These are phyloP conservation scores for Mycena venus DNA, from an alignment of 768 basidiomycete species.

Conservation along the genomic window DNA sequence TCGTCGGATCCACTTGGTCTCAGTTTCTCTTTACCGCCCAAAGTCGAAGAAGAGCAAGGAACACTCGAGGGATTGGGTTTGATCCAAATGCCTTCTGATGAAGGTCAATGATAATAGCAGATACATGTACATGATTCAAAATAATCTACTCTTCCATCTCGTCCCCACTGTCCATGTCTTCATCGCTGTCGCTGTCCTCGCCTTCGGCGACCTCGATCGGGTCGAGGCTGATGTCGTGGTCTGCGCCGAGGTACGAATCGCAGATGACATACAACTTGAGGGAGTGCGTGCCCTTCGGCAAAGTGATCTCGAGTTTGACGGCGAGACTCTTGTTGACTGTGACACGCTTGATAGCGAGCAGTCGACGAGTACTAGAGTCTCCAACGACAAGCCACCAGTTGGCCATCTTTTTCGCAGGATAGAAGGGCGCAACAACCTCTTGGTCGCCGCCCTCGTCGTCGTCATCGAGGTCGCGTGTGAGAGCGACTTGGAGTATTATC, in stretches of 20 bases:
- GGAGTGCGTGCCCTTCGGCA: conserved; percentile 86
- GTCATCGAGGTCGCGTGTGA: conserved; percentile 87
- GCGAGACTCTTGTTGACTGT: conserved; percentile 89
- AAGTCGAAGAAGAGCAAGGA: background rate
- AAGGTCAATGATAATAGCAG: conserved; percentile 26
- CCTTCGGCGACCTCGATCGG: conserved; percentile 91
- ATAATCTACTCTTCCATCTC: conserved; percentile 66
- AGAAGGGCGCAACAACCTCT: conserved; percentile 92
- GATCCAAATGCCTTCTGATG: background rate
- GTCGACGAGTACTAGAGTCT: conserved; percentile 82
- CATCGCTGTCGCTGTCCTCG: conserved; percentile 88
- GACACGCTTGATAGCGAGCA: conserved; percentile 90
- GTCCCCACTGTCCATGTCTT: conserved; percentile 78
- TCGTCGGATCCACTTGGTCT: background rate
- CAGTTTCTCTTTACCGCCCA: background rate
- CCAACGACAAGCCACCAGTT: conserved; percentile 99
- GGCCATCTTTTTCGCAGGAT: conserved; percentile 89
- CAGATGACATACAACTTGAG: conserved; percentile 94
- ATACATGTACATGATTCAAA: conserved; percentile 24
- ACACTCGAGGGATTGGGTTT: background rate
- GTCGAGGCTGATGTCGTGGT: conserved; percentile 90
- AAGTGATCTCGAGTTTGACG: conserved; percentile 90
- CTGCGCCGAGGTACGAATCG: conserved; percentile 92
- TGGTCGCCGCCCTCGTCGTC: conserved; percentile 83
- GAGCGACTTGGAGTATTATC: conserved; percentile 82